Conservation (phyloP, 352 stramenopile species). For the Phytophthora boehmeriae region DNA sequence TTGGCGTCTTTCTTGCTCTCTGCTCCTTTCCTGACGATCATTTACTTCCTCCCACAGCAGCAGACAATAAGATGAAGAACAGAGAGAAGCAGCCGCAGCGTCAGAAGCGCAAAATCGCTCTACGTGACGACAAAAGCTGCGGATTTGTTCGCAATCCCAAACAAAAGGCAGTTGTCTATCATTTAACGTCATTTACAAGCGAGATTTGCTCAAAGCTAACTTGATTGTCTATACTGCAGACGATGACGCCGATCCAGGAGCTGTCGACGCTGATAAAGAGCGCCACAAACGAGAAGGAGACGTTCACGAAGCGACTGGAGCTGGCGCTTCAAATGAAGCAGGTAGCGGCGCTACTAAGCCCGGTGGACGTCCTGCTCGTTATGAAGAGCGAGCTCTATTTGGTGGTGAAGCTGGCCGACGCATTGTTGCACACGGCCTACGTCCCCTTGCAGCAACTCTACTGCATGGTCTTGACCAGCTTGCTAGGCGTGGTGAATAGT, state of each 20-base stretch:
- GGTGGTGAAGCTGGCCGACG: constrained; percentile 45
- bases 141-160: constrained; percentile 4
- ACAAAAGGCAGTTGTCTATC: constrained; percentile 1
- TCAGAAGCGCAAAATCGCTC: constrained; percentile 9
- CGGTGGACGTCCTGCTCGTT: constrained; percentile 31
- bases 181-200: not conserved
- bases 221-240: not conserved
- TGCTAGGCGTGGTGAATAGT: constrained; percentile 45
- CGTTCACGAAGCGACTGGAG: constrained; percentile 41
- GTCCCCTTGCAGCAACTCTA: constrained; percentile 71
- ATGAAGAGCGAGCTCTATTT: constrained; percentile 31
- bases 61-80: not conserved
- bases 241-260: not conserved
- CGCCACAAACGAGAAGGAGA: constrained; percentile 16
- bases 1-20: too few relatives aligned
- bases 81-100: not conserved
- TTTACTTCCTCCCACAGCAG: too few relatives aligned
- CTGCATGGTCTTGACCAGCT: constrained; percentile 52
- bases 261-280: constrained; percentile 26
- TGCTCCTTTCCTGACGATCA: too few relatives aligned
- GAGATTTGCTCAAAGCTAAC: not conserved
- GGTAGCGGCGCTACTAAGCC: constrained; percentile 24
- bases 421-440: constrained; percentile 56
- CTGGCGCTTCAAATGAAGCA: constrained; percentile 45
- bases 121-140: not conserved